Evolutionary conservation across 805 yeast species (phyloP), one percentile per base, ranked within the genome.

Genomic region (Candida stauntonica): DNA sequence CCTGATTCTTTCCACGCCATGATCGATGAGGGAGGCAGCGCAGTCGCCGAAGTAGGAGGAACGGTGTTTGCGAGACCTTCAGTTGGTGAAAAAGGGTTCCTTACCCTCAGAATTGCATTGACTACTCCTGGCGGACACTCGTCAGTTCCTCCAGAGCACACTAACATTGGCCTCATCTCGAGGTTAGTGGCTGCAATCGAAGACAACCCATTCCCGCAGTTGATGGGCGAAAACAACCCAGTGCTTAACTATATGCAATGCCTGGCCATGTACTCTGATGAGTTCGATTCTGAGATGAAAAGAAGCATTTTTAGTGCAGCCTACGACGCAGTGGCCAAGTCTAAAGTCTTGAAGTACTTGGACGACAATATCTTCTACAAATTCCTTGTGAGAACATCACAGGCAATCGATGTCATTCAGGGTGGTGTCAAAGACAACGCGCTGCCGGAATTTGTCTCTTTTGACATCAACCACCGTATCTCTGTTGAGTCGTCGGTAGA

Each of bases 111-210:
- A 24, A 64, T 81, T 27, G 62, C 67, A 3, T 60, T 83, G 30
- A 62, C 63, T 15, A 78, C 85, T 17, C 75, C 77, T 12, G 89
- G 89, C 24, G 89, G 89, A 4, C 89, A 81, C 51, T 75, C 87
- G 0, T 78, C 86, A 7, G 58, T 72, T 16, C 88, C 89, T 1
- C 87, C 86, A 1, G 76, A 70, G 33, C 87, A 83, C 57, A 81
- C 89, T 2, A 70, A 80, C 13, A 81, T 85, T 57, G 93, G 89
- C 2, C 66, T 83, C 13, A 57, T 77, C 37, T 66, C 83, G 1
- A 75, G 77, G 45, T 62, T 82, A 39, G 61, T 79, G n/a, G 53
- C 62, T 9, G 49, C 55, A 27, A 68, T 83, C 33, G 91, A 85
- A 55, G 58, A 62, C 18, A 70, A 71, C 38, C 79, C 77, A 12